Base-by-base conservation (phyloP, 2,329 filamentous ascomycete species). In the Sporothrix mexicana region DNA sequence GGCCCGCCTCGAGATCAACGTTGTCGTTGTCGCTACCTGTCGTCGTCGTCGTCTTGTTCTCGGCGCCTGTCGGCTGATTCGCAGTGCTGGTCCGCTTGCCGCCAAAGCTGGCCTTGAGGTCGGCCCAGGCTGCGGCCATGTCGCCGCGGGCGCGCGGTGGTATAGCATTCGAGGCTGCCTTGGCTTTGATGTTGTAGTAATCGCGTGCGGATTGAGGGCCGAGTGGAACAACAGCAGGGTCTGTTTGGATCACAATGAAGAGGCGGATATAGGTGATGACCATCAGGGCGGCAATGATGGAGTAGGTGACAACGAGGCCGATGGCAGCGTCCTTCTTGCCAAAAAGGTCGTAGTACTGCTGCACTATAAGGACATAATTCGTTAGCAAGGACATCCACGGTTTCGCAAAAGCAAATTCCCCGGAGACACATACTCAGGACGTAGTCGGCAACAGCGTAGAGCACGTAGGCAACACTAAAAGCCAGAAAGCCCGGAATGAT, bases 181-280 rank as follows among this genome's bases (percentile, higher is more conserved):
- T 69, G 69, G 49, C 72, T 67, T 64, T 51, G 43, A 72, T 70
- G 5, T 59, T 73, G 43, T 76, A 70, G 15, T 61, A 72, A 61
- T 71, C 59, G 51, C 78, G 77, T 41, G 81, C 76, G 64, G 74
- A 79, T 25, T 77, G 77, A 80, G 72, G 84, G 81, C n/a, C 87
- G 89, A 92, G 87, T 0, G 93, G 91, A 0, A 95, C 86, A 71
- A 94, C 88, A 3, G 93, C 95, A 0, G 94, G 92, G 76, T 94
- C 88, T 76, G 85, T 85, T 73, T 89, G 86, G 69, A 97, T 90
- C 47, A 88, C 87, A 75, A 90, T 83, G 57, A 95, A 81, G 10
- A 95, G 87, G 75, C 94, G 91, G 23, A 92, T 78, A 81, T 97
- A 98, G 23, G 91, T 86, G 45, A 84, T 77, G 30, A 91, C 79